phyloP scores from a whole-genome alignment of 2,329 filamentous ascomycete genomes.

The Cladosporium sp. region DNA sequence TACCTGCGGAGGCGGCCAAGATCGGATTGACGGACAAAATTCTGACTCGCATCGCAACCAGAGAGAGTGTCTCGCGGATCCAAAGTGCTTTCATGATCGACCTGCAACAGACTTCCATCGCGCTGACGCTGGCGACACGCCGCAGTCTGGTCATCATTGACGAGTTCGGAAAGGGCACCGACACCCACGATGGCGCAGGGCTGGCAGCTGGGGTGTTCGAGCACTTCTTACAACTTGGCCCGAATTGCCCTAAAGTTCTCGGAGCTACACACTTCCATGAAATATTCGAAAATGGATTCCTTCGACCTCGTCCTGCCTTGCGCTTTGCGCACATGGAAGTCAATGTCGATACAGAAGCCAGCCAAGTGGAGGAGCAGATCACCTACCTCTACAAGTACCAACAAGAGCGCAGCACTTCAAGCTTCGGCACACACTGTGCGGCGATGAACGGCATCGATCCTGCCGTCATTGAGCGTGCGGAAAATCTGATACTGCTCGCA shows the following conservation, averaged over 20 bases:
- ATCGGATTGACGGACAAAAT: conserved; percentile 94
- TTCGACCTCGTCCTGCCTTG: conserved; percentile 54
- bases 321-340: conserved; percentile 73
- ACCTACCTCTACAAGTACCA: conserved; percentile 37
- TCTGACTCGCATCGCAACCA: conserved; percentile 77
- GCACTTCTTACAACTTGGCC: conserved; percentile 52
- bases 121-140: conserved; percentile 70
- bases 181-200: conserved; percentile 64
- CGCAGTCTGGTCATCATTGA: conserved; percentile 85
- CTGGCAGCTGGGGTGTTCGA: conserved; percentile 63
- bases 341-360: conserved; percentile 55
- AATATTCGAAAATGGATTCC: conserved; percentile 65
- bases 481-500: conserved; percentile 67
- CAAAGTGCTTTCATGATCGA: conserved; percentile 78
- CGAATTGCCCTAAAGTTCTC: conserved; percentile 58
- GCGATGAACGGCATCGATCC: conserved; percentile 78
- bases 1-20: conserved; percentile 73
- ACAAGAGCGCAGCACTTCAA: conserved; percentile 71
- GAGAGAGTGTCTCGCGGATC: conserved; percentile 64
- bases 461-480: conserved; percentile 72
- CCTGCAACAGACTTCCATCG: conserved; percentile 79
- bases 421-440: conserved; percentile 83
- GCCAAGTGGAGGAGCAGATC: conserved; percentile 56
- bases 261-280: conserved; percentile 69
- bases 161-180: conserved; percentile 78